Conservation (phyloP, 495 filamentous ascomycete species). For the Neurospora sp. region DNA sequence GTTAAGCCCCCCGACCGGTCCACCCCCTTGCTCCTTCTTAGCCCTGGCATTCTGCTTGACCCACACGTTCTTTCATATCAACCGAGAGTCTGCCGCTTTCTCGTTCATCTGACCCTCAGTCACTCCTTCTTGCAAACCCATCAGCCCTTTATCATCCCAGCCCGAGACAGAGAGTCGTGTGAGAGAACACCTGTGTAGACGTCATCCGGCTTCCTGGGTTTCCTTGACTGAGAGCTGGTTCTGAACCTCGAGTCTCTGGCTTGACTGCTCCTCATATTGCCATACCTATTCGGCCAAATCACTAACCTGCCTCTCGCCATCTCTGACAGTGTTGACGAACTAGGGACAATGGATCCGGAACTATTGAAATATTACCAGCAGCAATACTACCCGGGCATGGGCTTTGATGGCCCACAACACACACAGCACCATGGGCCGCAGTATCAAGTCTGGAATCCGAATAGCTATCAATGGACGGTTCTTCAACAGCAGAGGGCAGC, state of each 20-base stretch:
- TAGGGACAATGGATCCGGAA: conserved; percentile 19
- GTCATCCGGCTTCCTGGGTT: not conserved
- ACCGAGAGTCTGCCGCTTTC: conserved; percentile 6
- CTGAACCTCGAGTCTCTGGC: not conserved
- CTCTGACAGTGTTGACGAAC: not conserved
- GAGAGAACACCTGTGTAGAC: not conserved
- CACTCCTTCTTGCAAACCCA: conserved; percentile 27
- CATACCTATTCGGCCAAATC: not conserved
- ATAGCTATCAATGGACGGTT: not conserved
- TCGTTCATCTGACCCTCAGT: conserved; percentile 30
- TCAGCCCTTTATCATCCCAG: not conserved
- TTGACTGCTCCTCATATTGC: not conserved
- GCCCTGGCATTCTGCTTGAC: conserved; percentile 12
- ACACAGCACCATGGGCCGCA: conserved; percentile 13
- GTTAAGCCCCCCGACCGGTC: conserved; percentile 16
- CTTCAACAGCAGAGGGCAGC: conserved; percentile 13
- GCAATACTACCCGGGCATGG: conserved; percentile 10
- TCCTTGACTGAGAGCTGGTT: not conserved
- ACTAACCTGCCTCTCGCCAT: not conserved
- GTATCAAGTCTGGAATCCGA: conserved; percentile 19
- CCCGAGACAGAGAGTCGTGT: not conserved
- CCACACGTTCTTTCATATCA: conserved; percentile 25
- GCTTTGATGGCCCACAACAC: conserved; percentile 11
- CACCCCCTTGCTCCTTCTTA: conserved; percentile 13
- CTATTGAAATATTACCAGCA: conserved; percentile 20